Percentiles rank a stretch among this genome's conserved stretches.
These are phyloP conservation scores for Boletales sp. DNA, from an alignment of 768 basidiomycete genomes.

Conservation along the genomic window DNA sequence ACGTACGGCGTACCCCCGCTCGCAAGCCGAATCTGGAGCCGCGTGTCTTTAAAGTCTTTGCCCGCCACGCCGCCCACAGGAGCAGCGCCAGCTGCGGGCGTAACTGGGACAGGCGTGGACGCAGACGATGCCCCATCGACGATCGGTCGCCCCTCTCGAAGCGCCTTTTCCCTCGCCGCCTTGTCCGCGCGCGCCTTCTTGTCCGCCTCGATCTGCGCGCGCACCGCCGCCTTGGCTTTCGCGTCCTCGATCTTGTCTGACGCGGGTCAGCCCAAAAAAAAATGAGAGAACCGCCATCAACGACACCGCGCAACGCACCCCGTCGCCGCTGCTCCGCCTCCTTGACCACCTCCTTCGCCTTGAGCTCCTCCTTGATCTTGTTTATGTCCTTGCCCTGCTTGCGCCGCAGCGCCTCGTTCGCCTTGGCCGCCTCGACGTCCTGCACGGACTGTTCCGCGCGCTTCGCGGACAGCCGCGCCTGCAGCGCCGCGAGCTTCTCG, in stretches of 20 bases:
- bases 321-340: conserved; percentile 78
- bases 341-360: conserved; percentile 75
- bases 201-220: conserved; percentile 93
- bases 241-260: conserved; percentile 85
- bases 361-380: conserved; percentile 70
- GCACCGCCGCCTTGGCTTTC: conserved; percentile 80
- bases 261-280: not conserved
- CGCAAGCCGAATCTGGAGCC: conserved; percentile 86
- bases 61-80: conserved; percentile 37
- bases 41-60: conserved; percentile 81
- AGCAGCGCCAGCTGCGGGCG: too few species aligned
- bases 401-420: conserved; percentile 74
- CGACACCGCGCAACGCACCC: conserved; percentile 41
- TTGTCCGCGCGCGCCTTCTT: conserved; percentile 87
- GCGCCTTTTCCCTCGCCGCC: conserved; percentile 84
- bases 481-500: conserved; percentile 73
- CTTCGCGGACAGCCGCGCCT: conserved; percentile 77
- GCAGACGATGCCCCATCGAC: conserved; percentile 22
- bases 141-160: conserved; percentile 71
- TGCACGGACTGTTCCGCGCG: conserved; percentile 65
- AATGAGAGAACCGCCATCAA: too few species aligned
- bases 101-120: too few species aligned
- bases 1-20: conserved; percentile 76
- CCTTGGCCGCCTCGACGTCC: conserved; percentile 69
- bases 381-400: conserved; percentile 82